Percentiles rank a stretch among this genome's conserved stretches.
These are phyloP conservation scores for Moniliella sp. DNA, from an alignment of 1,284 basidiomycete species.

Conservation along the genomic window DNA sequence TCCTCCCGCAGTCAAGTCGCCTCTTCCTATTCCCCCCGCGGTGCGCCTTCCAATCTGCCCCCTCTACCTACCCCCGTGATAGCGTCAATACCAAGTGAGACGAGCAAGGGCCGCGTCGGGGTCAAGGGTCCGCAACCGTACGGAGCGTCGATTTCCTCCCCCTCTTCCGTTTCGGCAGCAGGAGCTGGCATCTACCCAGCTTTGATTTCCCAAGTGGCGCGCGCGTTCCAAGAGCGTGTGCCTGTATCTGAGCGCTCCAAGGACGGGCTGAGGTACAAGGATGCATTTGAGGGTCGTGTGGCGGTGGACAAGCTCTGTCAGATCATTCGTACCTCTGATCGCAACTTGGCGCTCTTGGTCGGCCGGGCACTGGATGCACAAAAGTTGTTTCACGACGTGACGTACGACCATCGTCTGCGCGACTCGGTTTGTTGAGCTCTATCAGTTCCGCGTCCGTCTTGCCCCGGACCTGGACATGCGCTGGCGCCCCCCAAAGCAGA, in stretches of 20 bases:
- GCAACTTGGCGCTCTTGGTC: slow-evolving; percentile 76
- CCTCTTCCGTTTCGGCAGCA: no score
- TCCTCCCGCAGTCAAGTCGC: no score
- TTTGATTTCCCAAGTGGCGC: slow-evolving; percentile 73
- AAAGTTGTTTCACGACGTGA: slow-evolving; percentile 98
- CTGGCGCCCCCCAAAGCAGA: slow-evolving; percentile 43
- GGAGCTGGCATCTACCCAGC: slow-evolving; percentile 69
- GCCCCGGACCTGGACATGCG: slow-evolving; percentile 45
- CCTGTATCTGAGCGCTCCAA: slow-evolving; percentile 58
- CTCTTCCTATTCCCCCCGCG: no score
- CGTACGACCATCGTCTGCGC: slow-evolving; percentile 82
- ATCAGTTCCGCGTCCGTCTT: slow-evolving; percentile 51
- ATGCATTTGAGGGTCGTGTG: slow-evolving; percentile 84
- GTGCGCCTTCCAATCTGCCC: no score
- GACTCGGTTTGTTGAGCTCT: slow-evolving; percentile 73
- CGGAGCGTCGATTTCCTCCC: not conserved
- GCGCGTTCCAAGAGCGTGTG: slow-evolving; percentile 69
- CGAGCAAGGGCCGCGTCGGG: slow-evolving; percentile 2
- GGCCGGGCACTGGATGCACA: slow-evolving; percentile 88
- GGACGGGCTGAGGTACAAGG: slow-evolving; percentile 83
- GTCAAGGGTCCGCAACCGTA: not conserved
- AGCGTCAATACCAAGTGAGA: slow-evolving; percentile 1
- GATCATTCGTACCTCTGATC: slow-evolving; percentile 91
- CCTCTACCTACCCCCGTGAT: no score
- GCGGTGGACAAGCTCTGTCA: slow-evolving; percentile 89